Base-by-base conservation (phyloP, 2,329 filamentous ascomycete genomes). In the Coleophoma crateriformis region DNA sequence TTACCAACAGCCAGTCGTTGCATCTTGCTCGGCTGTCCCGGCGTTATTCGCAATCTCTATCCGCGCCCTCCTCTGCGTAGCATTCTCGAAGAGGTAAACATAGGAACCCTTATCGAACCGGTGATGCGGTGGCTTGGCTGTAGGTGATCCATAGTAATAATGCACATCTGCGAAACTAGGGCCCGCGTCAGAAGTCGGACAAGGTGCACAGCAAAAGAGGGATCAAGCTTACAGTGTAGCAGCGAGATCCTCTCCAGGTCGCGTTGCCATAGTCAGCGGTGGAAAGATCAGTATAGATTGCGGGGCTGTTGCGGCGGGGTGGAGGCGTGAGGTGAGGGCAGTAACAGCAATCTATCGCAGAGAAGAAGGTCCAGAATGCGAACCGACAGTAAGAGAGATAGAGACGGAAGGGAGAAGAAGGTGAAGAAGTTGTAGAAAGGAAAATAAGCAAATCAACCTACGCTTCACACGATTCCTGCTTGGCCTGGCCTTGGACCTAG, bases 81-180 rank as follows among this genome's bases (percentile, higher is more conserved):
- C 78, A 63, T 88, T 86, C 66, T 90, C 85, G 65, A 89, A 90
- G 6, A 91, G 72, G 63, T 91, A 91, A 50, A 91, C 78, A 65
- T 91, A 91, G 7, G 86, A 90, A 43, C 83, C 79, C 65, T 87
- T 87, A 67, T 89, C 84, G 66, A 92, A 91, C 46, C 87, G 82
- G 67, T 91, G 85, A 66, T 91, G 88, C n/a, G 77, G 81, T 32
- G 87, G 87, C 50, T 77, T 82, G 50, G 77, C 73, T 6, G 76
- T 75, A 2, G 84, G 82, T n/a, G 82, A 77, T 22, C 79, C 77
- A 68, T 90, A 89, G 68, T 83, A 90, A 68, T 90, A 91, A 66
- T 91, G 88, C 48, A 90, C 65, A 62, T 92, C 88, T 54, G 80
- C 85, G 61, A 88, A 90, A 61, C 87, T 91, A 54, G 49, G 22